These are phyloP conservation scores for Ceratocystis variospora DNA, from an alignment of 2,329 filamentous ascomycete species.

Conservation along the genomic window DNA sequence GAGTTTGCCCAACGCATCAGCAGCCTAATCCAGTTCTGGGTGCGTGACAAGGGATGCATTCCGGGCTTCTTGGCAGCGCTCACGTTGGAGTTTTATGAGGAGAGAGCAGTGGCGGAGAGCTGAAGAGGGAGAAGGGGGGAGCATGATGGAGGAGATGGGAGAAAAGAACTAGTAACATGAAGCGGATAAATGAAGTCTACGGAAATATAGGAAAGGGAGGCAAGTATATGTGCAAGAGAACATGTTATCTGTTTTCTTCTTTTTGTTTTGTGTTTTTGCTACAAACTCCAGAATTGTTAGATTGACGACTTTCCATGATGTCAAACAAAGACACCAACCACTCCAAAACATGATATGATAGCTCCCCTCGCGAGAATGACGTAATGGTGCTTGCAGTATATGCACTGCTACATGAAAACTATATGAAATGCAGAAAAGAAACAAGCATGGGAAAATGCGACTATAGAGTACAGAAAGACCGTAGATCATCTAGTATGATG, in stretches of 20 bases:
- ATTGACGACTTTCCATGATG: background rate
- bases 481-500: no score
- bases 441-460: background rate
- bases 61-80: conserved; percentile 83
- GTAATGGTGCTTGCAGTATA: background rate
- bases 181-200: background rate
- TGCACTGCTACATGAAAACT: background rate
- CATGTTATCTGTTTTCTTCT: background rate
- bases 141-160: conserved; percentile 27
- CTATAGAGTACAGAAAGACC: background rate
- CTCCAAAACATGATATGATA: background rate
- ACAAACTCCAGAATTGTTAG: background rate
- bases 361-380: background rate
- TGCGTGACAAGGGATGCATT: conserved; percentile 82
- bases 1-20: conserved; percentile 74
- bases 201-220: conserved; percentile 4
- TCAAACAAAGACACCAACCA: background rate
- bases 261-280: background rate
- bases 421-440: background rate
- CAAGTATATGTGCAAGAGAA: background rate
- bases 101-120: no score
- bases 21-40: conserved; percentile 88
- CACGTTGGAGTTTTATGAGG: conserved; percentile 84
- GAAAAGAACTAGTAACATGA: background rate
- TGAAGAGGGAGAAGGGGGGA: conserved; percentile 26